phyloP scores from a whole-genome alignment of 2,329 filamentous ascomycete genomes.

The Allantophomopsis cytisporea region DNA sequence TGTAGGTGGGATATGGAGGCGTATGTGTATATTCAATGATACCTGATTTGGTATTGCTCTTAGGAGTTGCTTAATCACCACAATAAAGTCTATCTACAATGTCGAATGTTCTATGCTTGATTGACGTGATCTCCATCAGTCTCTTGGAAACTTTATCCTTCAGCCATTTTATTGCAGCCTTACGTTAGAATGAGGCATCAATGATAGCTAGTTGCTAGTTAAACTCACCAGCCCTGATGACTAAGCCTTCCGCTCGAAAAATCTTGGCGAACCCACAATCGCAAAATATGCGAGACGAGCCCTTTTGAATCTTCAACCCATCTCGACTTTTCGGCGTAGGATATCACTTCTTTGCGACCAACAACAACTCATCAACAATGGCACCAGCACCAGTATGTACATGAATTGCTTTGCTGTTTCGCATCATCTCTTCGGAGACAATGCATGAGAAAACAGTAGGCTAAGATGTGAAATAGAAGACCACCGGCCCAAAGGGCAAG shows the following conservation, averaged over 20 bases:
- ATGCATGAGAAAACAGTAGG: conserved; percentile 71
- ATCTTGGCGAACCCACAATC: neutral
- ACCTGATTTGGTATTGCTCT: too few species aligned
- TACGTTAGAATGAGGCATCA: too few species aligned
- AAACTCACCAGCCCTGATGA: neutral
- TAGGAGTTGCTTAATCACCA: too few species aligned
- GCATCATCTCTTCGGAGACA: conserved; percentile 27
- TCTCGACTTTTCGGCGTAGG: conserved; percentile 22
- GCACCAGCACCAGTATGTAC: conserved; percentile 81
- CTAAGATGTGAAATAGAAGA: conserved; percentile 58
- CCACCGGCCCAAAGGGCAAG: conserved; percentile 47
- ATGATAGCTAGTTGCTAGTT: too few species aligned
- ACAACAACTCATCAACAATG: conserved; percentile 44
- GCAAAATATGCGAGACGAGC: neutral
- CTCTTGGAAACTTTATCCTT: too few species aligned
- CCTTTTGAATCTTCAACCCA: conserved; percentile 8
- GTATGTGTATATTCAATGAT: too few species aligned
- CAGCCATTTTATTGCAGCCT: too few species aligned
- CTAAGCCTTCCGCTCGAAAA: neutral
- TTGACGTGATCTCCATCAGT: too few species aligned
- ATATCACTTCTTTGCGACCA: conserved; percentile 59
- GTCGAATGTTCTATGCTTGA: too few species aligned
- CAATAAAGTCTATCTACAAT: too few species aligned
- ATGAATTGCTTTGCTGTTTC: conserved; percentile 84
- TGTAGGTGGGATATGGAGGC: too few species aligned